Percentiles rank a stretch among this genome's conserved stretches.
These are phyloP conservation scores for Tephrocybe sp. DNA, from an alignment of 768 basidiomycete genomes.

Conservation along the genomic window DNA sequence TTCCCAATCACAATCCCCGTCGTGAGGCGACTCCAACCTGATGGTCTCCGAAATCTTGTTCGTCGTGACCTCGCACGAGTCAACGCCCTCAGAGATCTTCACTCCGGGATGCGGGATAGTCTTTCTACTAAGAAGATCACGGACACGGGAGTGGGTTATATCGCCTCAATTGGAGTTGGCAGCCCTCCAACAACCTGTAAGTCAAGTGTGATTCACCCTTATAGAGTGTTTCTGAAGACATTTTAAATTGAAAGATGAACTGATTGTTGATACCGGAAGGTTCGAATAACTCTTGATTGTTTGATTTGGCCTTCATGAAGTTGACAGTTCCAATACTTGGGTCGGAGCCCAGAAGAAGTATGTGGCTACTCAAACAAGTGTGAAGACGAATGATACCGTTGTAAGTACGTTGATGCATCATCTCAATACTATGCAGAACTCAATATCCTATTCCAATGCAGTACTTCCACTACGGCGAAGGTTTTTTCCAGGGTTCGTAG, in stretches of 20 bases:
- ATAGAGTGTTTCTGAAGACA: background rate
- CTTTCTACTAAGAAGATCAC: constrained; percentile 36
- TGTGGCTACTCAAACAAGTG: constrained; percentile 45
- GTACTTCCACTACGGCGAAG: constrained; percentile 61
- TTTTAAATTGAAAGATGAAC: constrained; percentile 32
- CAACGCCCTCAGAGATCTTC: constrained; percentile 17
- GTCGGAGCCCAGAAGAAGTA: constrained; percentile 51
- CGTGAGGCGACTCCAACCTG: constrained; percentile 50
- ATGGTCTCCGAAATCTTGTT: constrained; percentile 44
- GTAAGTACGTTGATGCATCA: constrained; percentile 29
- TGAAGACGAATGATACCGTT: constrained; percentile 41
- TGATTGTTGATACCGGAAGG: constrained; percentile 65
- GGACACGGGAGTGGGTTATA: constrained; percentile 38
- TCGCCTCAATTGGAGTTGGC: constrained; percentile 48
- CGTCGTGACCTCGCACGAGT: constrained; percentile 50
- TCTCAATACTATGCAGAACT: background rate
- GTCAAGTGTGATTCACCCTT: constrained; percentile 4
- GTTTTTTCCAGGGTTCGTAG: constrained; percentile 47
- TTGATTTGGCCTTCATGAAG: background rate
- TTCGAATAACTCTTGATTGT: constrained; percentile 1
- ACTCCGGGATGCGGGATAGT: constrained; percentile 20
- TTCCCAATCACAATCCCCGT: constrained; percentile 45
- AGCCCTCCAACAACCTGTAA: constrained; percentile 50
- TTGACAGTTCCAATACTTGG: constrained; percentile 64
- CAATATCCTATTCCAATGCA: constrained; percentile 14